phyloP scores from a whole-genome alignment of 495 filamentous ascomycete genomes.

The Tuber melanosporum region DNA sequence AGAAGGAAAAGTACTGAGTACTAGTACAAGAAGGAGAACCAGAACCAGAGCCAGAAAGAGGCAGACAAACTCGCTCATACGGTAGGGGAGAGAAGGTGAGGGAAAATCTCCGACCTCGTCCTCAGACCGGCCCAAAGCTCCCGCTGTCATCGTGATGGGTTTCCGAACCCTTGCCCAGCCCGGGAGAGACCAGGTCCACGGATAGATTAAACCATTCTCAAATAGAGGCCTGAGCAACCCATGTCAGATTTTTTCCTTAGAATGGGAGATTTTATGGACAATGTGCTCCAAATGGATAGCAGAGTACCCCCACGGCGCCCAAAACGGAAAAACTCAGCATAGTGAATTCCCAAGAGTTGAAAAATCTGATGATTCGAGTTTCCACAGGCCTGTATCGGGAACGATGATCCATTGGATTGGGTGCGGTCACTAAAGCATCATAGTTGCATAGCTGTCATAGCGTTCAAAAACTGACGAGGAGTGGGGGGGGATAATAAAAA shows the following conservation, averaged over 20 bases:
- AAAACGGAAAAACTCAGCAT: conserved; percentile 30
- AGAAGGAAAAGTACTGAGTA: conserved; percentile 1
- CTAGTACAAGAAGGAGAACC: not conserved
- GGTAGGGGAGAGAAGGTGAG: conserved; percentile 15
- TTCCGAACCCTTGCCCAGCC: conserved; percentile 34
- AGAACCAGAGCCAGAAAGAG: not conserved
- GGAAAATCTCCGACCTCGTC: conserved; percentile 38
- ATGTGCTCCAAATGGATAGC: conserved; percentile 30
- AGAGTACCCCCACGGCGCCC: conserved; percentile 26
- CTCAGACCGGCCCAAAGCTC: conserved; percentile 31
- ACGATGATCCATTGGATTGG: conserved; percentile 39
- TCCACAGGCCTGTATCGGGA: conserved; percentile 39
- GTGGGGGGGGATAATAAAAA: not conserved
- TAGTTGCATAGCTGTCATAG: conserved; percentile 40
- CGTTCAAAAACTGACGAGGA: conserved; percentile 10
- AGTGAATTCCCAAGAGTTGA: conserved; percentile 30
- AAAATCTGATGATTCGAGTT: conserved; percentile 29
- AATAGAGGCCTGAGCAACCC: conserved; percentile 34
- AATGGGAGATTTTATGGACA: conserved; percentile 13
- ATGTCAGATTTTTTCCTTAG: conserved; percentile 12
- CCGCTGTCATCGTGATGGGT: conserved; percentile 40
- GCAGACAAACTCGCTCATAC: not conserved
- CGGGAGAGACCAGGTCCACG: conserved; percentile 36
- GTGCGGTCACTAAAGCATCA: conserved; percentile 33
- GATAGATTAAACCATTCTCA: conserved; percentile 39